Percentiles rank a stretch among this genome's conserved stretches.
Conservation (phyloP, 768 basidiomycete species). For the Agaricus subrufescens region DNA sequence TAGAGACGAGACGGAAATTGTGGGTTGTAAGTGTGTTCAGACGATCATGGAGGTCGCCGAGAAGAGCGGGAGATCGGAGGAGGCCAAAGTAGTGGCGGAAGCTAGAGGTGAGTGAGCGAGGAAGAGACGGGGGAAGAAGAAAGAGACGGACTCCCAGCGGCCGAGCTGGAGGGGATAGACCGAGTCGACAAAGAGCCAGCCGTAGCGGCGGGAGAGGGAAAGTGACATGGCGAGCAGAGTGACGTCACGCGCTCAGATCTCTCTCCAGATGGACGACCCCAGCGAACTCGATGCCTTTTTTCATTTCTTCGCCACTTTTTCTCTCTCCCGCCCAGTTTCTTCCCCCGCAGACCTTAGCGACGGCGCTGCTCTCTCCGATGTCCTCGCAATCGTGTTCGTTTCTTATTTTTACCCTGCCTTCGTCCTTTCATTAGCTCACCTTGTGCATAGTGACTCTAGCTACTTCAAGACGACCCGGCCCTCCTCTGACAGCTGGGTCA, state of each 20-base stretch:
- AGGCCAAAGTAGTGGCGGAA: constrained; percentile 61
- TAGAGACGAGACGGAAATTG: constrained; percentile 54
- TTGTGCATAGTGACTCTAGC: constrained; percentile 56
- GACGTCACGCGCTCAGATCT: not conserved
- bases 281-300: constrained; percentile 74
- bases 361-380: constrained; percentile 70
- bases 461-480: constrained; percentile 69
- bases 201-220: constrained; percentile 21
- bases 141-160: constrained; percentile 60
- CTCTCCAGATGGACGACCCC: constrained; percentile 7
- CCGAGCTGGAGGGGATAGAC: constrained; percentile 73
- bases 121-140: constrained; percentile 2
- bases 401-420: not conserved
- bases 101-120: constrained; percentile 29
- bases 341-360: constrained; percentile 72
- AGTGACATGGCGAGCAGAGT: not conserved
- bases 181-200: constrained; percentile 70
- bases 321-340: constrained; percentile 58
- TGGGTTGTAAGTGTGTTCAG: constrained; percentile 50
- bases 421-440: constrained; percentile 1
- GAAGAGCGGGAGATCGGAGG: constrained; percentile 54
- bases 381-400: constrained; percentile 72
- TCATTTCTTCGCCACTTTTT: constrained; percentile 74
- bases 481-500: constrained; percentile 82
- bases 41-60: constrained; percentile 40